Base-by-base conservation (phyloP, 1,284 basidiomycete genomes). In the Fomitopsis pinicola region DNA sequence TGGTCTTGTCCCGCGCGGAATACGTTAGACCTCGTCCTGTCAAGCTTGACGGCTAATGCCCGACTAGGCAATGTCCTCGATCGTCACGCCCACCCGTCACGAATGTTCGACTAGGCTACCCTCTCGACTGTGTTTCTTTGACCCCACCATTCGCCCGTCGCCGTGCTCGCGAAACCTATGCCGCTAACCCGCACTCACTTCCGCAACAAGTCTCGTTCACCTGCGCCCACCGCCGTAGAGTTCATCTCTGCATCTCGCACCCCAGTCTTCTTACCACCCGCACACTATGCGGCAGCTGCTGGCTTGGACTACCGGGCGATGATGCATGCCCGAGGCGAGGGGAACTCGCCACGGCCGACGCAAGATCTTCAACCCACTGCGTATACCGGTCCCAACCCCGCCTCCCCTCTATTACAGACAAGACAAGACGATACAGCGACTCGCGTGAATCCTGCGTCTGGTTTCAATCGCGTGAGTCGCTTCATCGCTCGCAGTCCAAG, bases 271-370 rank as follows among this genome's bases (percentile, higher is more conserved):
- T 72, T 82, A 17, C 86, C 87, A 8, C 86, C 87, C 0, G 83
- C 87, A 35, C 80, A 87, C 64, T 88, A 86, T 71, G 87, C 87
- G 22, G 83, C 83, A 2, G 86, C 85, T 1, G 85, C 81, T 3
- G 83, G 83, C 2, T 61, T 81, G 9, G 28, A 48, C 5, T 64
- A 62, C 6, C 30, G n/a, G n/a, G 38, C 54, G 38, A 55, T 36
- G 15, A 30, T 53, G n/a, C 48, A 33, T 73, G 62, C 64, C 66
- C 48, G 60, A 52, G 40, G 59, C 19, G 50, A 55, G 38, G 59
- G 50, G 28, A 48, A 14, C 22, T 26, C 60, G 33, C 50, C 59
- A 44, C 44, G 57, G 59, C 44, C 55, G 58, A 64, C 48, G 63
- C 33, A 26, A 14, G 59, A 57, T 17, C 15, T 7, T n/a, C 28